These are phyloP conservation scores for Bolboschoenus planiculmis DNA, from an alignment of 176 grass and related monocot genomes.

Conservation along the genomic window DNA sequence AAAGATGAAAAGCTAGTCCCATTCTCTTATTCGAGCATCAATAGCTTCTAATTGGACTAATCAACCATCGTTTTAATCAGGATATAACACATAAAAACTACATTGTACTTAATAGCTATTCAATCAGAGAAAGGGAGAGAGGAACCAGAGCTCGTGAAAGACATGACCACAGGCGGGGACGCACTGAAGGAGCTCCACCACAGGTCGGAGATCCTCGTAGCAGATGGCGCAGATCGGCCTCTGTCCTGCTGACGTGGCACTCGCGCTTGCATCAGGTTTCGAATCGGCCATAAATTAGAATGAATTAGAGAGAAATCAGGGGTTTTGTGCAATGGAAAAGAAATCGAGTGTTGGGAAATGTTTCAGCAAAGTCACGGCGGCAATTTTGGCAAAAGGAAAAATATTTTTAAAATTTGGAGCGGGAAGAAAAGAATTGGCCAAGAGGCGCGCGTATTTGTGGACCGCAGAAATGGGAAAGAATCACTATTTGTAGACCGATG, in stretches of 20 bases:
- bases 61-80: neutral
- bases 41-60: neutral
- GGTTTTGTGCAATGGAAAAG: neutral
- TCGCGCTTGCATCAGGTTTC: neutral
- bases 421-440: neutral
- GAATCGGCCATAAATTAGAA: neutral
- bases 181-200: conserved; percentile 64
- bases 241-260: conserved; percentile 18
- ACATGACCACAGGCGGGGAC: conserved; percentile 91
- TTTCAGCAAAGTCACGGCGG: neutral
- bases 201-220: conserved; percentile 81
- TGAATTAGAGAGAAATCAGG: neutral
- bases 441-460: neutral
- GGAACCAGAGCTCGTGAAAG: conserved; percentile 91
- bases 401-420: neutral
- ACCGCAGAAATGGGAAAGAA: neutral
- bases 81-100: neutral
- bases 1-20: neutral
- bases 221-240: conserved; percentile 95
- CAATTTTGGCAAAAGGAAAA: neutral
- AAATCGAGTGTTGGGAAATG: neutral
- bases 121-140: neutral
- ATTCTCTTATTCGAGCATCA: neutral
- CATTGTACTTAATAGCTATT: neutral
- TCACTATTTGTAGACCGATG: neutral